phyloP scores from a whole-genome alignment of 805 yeast genomes.

The Hanseniaspora meyeri region DNA sequence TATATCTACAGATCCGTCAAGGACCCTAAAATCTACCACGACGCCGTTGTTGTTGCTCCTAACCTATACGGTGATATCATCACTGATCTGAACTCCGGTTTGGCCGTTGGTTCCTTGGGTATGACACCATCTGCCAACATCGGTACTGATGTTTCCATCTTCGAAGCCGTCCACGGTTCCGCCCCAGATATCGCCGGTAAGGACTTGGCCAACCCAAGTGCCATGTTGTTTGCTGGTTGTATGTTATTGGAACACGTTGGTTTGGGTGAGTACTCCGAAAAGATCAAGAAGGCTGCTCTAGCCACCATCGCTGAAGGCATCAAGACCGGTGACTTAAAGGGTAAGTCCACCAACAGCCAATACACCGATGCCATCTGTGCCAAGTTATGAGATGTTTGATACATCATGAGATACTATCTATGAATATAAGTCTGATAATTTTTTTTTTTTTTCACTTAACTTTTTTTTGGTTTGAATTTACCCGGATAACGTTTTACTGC shows the following conservation, averaged over 20 bases:
- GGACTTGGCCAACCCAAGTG: slow-evolving; percentile 98
- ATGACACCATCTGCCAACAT: slow-evolving; percentile 98
- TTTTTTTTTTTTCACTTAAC: neutral
- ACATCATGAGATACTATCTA: neutral
- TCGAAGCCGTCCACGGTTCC: slow-evolving; percentile 99
- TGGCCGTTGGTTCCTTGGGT: slow-evolving; percentile 92
- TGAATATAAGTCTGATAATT: neutral
- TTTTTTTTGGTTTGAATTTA: neutral
- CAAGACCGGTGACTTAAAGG: slow-evolving; percentile 94
- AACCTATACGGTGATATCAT: slow-evolving; percentile 98
- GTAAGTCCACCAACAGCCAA: slow-evolving; percentile 75
- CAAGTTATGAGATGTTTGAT: slow-evolving; percentile 18
- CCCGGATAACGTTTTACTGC: too few relatives aligned
- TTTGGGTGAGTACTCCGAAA: slow-evolving; percentile 65
- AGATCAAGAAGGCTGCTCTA: slow-evolving; percentile 76
- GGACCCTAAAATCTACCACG: slow-evolving; percentile 74
- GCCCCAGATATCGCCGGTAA: slow-evolving; percentile 99
- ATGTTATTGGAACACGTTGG: slow-evolving; percentile 99
- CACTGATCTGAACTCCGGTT: slow-evolving; percentile 94
- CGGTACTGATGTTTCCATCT: slow-evolving; percentile 95
- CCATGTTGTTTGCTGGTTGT: slow-evolving; percentile 83
- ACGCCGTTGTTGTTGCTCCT: slow-evolving; percentile 92
- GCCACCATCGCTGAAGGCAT: slow-evolving; percentile 88
- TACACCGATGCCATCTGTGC: slow-evolving; percentile 86
- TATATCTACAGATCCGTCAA: slow-evolving; percentile 82